Evolutionary conservation across 2,329 filamentous ascomycete genomes (phyloP), one percentile per base, ranked within the genome.

Genomic region (Fusarium dimerum): DNA sequence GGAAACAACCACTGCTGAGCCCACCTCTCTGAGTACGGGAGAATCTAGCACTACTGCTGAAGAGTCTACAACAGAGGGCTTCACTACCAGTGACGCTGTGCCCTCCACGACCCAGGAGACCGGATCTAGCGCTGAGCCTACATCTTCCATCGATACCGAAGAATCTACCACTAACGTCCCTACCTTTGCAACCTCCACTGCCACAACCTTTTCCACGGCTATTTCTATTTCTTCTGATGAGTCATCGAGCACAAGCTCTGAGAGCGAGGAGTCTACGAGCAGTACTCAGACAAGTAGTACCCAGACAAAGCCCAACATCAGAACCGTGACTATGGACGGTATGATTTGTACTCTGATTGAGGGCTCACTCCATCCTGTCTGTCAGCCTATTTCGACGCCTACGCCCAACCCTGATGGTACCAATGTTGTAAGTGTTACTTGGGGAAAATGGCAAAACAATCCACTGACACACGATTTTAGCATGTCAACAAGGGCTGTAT

Each of bases 351-450:
- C 26, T 2, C 30, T 51, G 17, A 32, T 54, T 16, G 34, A 41
- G 38, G 52, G 52, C n/a, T 54, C 52, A 8, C 40, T 45, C 30
- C 16, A 51, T n/a, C 48, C 52, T 12, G 26, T 39, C 5, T 54
- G 52, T 12, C n/a, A 10, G 10, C 52, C 52, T 3, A 17, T 54
- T 3, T 34, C 29, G 29, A 47, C 41, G 3, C 48, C 49, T 1
- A 51, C 45, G 12, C 44, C 54, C 2, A 56, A 54, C 16, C 51
- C 51, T 36, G 51, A n/a, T 26, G 54, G 54, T 12, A 56, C 54
- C 39, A 56, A 56, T 12, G 47, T 56, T 3, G 54, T 56, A 46
- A 50, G 51, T 51, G 5, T 17, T 5, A 1, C 3, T 13, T 13
- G n/a, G 5, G 13, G 4, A 17, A 13, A 11, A 17, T 13, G 6